Conservation (phyloP, 345 rosid species). For the Salix brachista region DNA sequence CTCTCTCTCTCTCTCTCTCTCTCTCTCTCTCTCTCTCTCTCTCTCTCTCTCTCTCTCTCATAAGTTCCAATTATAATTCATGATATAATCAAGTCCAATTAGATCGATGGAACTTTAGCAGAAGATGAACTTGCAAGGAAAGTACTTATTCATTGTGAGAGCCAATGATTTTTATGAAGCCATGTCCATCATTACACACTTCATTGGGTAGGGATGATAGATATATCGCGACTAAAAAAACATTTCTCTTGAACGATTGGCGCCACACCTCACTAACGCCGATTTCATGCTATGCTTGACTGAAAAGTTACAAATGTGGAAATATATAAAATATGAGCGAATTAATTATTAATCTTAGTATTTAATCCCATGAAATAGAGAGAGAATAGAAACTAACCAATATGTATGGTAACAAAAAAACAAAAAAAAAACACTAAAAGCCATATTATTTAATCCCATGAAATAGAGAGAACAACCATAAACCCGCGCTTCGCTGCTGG, state of each 20-base stretch:
- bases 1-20: not conserved
- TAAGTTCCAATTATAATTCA: not conserved
- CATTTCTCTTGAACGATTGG: not conserved
- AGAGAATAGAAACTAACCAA: too few species aligned
- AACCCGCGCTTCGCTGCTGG: too few species aligned
- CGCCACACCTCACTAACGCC: not conserved
- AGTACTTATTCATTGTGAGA: conserved; percentile 9
- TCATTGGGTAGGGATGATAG: not conserved
- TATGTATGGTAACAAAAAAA: too few species aligned
- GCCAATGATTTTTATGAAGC: conserved; percentile 31
- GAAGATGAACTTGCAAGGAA: not conserved
- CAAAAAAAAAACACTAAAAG: not conserved
- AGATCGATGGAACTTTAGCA: not conserved
- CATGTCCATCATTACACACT: conserved; percentile 25
- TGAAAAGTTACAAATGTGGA: not conserved
- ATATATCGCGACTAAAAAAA: not conserved
- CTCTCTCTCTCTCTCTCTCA: not conserved
- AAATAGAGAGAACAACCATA: too few species aligned
- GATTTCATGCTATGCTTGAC: not conserved
- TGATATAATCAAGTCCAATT: not conserved
- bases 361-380: not conserved
- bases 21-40: not conserved
- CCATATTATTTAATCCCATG: too few species aligned
- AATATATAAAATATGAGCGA: not conserved
- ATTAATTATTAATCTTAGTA: not conserved